These are phyloP conservation scores for Tulasnella calospora DNA, from an alignment of 768 basidiomycete species.

Conservation along the genomic window DNA sequence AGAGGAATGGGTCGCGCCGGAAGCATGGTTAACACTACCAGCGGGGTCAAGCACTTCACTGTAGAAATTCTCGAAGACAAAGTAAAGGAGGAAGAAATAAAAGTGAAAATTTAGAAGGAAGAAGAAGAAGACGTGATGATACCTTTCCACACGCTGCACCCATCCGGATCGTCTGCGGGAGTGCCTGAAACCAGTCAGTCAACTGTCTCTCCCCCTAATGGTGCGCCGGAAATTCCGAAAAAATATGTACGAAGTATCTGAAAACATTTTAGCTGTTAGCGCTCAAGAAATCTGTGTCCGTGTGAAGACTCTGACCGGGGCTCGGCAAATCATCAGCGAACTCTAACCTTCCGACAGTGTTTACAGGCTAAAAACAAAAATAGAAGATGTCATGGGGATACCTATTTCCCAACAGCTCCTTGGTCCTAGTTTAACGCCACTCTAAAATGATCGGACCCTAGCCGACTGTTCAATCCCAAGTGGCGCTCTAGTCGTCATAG, in stretches of 20 bases:
- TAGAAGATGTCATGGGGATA: background rate
- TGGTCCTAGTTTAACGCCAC: background rate
- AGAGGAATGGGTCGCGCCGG: background rate
- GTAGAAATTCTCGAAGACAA: conserved; percentile 27
- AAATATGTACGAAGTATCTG: background rate
- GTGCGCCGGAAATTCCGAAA: too few relatives aligned
- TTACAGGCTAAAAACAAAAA: background rate
- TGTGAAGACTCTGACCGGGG: background rate
- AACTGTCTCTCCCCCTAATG: too few relatives aligned
- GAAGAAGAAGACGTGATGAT: background rate
- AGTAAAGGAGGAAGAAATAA: background rate
- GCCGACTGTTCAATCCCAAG: background rate
- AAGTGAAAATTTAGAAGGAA: background rate
- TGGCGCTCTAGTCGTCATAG: too few relatives aligned
- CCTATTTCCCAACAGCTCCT: background rate
- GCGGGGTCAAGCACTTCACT: background rate
- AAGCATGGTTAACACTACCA: background rate
- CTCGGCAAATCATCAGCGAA: background rate
- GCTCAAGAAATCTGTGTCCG: background rate
- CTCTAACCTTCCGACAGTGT: background rate
- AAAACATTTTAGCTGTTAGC: background rate
- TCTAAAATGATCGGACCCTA: background rate
- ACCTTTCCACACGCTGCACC: background rate
- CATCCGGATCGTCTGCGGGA: too few relatives aligned
- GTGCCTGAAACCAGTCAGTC: too few relatives aligned